Evolutionary conservation across 2,329 filamentous ascomycete species (phyloP).

Genomic region (Aaosphaeria arxii): DNA sequence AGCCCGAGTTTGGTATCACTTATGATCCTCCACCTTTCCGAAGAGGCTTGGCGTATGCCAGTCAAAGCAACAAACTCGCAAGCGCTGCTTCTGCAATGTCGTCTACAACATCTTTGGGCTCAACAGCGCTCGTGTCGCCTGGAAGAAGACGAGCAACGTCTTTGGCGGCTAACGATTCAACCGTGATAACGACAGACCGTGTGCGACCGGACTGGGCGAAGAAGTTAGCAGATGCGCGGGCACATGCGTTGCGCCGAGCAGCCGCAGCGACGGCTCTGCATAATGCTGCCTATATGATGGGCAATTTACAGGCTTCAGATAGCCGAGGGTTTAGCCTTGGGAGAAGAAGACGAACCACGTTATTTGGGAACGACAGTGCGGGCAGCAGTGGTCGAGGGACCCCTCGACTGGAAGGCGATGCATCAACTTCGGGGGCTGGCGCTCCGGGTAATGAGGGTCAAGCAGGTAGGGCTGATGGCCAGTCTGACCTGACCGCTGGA

Average conservation of each 20-base stretch:
- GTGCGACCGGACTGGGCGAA: slow-evolving; percentile 93
- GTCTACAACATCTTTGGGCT: slow-evolving; percentile 76
- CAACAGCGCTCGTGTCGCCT: slow-evolving; percentile 44
- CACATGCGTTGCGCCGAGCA: slow-evolving; percentile 79
- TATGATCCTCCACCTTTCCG: slow-evolving; percentile 89
- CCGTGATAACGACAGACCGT: slow-evolving; percentile 87
- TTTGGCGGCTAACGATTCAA: slow-evolving; percentile 77
- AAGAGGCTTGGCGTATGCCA: slow-evolving; percentile 71
- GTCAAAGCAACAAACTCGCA: slow-evolving; percentile 51
- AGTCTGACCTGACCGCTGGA: slow-evolving; percentile 36
- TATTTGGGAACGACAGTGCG: slow-evolving; percentile 49
- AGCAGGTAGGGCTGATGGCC: slow-evolving; percentile 32
- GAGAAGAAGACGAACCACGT: slow-evolving; percentile 47
- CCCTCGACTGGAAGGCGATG: slow-evolving; percentile 37
- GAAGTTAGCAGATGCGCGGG: slow-evolving; percentile 80
- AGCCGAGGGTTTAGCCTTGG: slow-evolving; percentile 50
- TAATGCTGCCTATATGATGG: slow-evolving; percentile 89
- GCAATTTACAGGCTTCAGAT: slow-evolving; percentile 47
- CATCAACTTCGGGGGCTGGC: slow-evolving; percentile 23
- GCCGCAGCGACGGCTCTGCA: slow-evolving; percentile 93
- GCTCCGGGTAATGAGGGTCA: slow-evolving; percentile 6
- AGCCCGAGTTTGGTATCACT: slow-evolving; percentile 93
- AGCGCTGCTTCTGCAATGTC: slow-evolving; percentile 72
- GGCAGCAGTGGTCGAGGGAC: slow-evolving; percentile 45
- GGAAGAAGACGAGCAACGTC: slow-evolving; percentile 61